Percentiles rank a stretch among this genome's conserved stretches.
These are phyloP conservation scores for Erysiphe neolycopersici DNA, from an alignment of 2,329 filamentous ascomycete genomes.

Conservation along the genomic window DNA sequence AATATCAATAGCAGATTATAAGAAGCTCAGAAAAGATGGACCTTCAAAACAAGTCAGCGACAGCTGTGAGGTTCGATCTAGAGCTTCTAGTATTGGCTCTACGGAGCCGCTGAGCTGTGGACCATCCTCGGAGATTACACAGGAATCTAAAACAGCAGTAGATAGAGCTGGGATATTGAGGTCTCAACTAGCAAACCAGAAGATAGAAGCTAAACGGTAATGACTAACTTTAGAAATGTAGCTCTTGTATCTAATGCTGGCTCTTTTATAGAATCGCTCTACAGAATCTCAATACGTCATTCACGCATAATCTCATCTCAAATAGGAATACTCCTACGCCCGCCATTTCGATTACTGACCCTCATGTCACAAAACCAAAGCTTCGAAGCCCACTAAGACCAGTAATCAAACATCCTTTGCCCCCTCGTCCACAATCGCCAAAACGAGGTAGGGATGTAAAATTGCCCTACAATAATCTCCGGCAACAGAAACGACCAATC, in stretches of 20 bases:
- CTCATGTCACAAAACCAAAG: not conserved
- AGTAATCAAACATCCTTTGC: constrained; percentile 7
- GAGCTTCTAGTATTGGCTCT: constrained; percentile 5
- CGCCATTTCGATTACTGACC: not conserved
- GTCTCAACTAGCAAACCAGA: constrained; percentile 1
- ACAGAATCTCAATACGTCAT: not conserved
- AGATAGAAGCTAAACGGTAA: constrained; percentile 1
- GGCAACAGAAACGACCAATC: constrained; percentile 9
- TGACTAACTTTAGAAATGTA: not conserved
- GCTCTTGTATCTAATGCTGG: not conserved
- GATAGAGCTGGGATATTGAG: not conserved
- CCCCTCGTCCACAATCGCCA: constrained; percentile 10
- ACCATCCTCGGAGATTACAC: constrained; percentile 6
- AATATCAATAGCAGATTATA: constrained; percentile 13
- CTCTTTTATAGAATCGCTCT: not conserved
- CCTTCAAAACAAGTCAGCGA: constrained; percentile 5
- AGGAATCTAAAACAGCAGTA: constrained; percentile 1
- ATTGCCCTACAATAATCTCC: constrained; percentile 1
- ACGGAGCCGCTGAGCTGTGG: constrained; percentile 6
- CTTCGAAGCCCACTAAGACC: constrained; percentile 1
- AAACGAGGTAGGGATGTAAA: constrained; percentile 3
- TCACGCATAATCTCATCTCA: constrained; percentile 1
- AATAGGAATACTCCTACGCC: not conserved
- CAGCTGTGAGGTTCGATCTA: constrained; percentile 3
- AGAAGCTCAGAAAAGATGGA: constrained; percentile 10